Evolutionary conservation across 306 rosid species (phyloP), one percentile per base, ranked within the genome.

Genomic region (Pterocarpus santalinus): DNA sequence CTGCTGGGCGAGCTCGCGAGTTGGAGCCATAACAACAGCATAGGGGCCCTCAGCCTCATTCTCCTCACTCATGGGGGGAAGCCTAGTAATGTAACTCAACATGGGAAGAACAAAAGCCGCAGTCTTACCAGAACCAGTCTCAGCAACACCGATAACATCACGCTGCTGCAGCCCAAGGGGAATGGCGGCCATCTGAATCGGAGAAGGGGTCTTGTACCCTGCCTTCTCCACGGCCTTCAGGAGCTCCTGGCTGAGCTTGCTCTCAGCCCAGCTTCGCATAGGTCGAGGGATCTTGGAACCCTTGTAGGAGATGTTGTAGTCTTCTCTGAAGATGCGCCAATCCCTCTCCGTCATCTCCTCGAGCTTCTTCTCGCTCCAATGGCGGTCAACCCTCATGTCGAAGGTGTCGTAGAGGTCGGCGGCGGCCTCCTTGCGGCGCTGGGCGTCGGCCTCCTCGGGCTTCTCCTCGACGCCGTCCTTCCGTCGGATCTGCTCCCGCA

Each of bases 81-180:
- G 88, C 84, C 93, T 84, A 2, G 95, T 91, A 71, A 94, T 94
- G 65, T 94, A 94, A 58, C 91, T 87, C 77, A 94, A 69, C 98
- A 94, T 91, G n/a, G 98, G 98, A 79, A 94, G 97, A 41, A 94
- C 98, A 82, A 94, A 94, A 2, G 98, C 98, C 12, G 98, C 97
- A 17, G 98, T 94, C 85, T 94, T 92, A n/a, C 98, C 98, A 0
- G 98, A 94, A 80, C 98, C 97, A 0, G 97, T 92, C 85, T 92
- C 97, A 0, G 98, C 98, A 78, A 94, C 76, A 57, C 98, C 98
- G 4, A 94, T 94, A 32, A 94, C 98, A 60, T 94, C 98, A 0
- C 98, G 93, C 83, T 94, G 95, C 76, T 94, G 97, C 39, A 94
- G 39, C 0, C 98, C 97, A 4, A 94, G 90, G 1, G 98, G 97